Conservation (phyloP, 176 grass and related monocot genomes). For the Bonia amplexicaulis region DNA sequence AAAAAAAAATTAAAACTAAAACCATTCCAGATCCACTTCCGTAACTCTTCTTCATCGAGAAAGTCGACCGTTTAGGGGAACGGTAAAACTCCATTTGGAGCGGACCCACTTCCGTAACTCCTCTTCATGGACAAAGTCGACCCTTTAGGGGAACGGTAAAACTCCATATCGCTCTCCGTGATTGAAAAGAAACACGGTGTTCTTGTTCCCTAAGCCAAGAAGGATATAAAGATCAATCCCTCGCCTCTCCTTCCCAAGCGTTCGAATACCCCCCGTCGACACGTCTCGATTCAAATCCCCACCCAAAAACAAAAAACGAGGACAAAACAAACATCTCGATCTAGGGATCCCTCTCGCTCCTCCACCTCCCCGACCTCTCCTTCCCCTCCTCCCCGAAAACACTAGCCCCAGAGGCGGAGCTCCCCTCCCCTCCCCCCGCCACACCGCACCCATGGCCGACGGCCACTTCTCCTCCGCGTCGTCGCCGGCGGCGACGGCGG, state of each 20-base stretch:
- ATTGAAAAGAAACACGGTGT: background rate
- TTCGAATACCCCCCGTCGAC: constrained; percentile 7
- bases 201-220: constrained; percentile 53
- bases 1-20: no score
- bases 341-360: constrained; percentile 17
- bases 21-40: no score
- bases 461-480: constrained; percentile 45
- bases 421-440: constrained; percentile 6
- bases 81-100: background rate
- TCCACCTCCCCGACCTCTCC: background rate
- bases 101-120: background rate
- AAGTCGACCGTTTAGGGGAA: background rate
- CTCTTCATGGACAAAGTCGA: background rate
- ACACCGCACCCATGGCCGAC: constrained; percentile 31
- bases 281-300: constrained; percentile 32
- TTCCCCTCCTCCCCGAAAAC: constrained; percentile 23
- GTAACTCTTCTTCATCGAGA: constrained; percentile 8
- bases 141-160: background rate
- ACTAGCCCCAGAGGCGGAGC: constrained; percentile 40
- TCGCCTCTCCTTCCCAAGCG: background rate
- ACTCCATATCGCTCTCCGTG: background rate
- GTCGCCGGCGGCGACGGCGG: constrained; percentile 31
- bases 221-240: constrained; percentile 26
- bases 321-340: constrained; percentile 27
- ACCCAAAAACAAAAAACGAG: constrained; percentile 1